A percentile compares a stretch with the other conserved stretches of the same genome.
phyloP scores from a whole-genome alignment of 1,284 basidiomycete genomes.

The Leccinum griseonigrum region DNA sequence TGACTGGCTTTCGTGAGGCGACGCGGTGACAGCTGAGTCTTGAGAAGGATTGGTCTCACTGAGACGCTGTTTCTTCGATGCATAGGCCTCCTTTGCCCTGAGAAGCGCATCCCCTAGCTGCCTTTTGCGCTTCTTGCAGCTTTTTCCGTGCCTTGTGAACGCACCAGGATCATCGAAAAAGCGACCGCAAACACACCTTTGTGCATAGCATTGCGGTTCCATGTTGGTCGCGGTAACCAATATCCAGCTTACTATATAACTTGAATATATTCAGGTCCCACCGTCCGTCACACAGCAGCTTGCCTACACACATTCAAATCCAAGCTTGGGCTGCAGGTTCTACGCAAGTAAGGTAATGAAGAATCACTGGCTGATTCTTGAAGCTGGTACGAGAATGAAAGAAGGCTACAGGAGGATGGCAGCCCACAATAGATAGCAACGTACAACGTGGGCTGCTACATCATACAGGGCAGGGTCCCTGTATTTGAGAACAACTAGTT shows the following conservation, averaged over 20 bases:
- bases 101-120: background rate
- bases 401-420: background rate
- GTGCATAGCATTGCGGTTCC: background rate
- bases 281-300: too few species aligned
- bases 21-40: background rate
- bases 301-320: background rate
- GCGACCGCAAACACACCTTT: background rate
- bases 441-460: background rate
- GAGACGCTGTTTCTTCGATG: background rate
- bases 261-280: too few species aligned
- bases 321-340: background rate
- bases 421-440: background rate
- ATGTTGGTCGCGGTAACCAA: background rate
- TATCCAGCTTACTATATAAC: too few species aligned
- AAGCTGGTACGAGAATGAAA: background rate
- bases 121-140: conserved; percentile 1
- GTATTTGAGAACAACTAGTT: background rate
- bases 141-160: background rate
- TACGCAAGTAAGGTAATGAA: background rate
- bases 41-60: background rate
- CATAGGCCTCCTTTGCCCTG: background rate
- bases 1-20: background rate
- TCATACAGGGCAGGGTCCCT: too few species aligned
- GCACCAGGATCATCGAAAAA: background rate
- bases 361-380: background rate